Evolutionary conservation across 352 stramenopile species (phyloP), one percentile per base, ranked within the genome.

Genomic region (Pythium biforme): DNA sequence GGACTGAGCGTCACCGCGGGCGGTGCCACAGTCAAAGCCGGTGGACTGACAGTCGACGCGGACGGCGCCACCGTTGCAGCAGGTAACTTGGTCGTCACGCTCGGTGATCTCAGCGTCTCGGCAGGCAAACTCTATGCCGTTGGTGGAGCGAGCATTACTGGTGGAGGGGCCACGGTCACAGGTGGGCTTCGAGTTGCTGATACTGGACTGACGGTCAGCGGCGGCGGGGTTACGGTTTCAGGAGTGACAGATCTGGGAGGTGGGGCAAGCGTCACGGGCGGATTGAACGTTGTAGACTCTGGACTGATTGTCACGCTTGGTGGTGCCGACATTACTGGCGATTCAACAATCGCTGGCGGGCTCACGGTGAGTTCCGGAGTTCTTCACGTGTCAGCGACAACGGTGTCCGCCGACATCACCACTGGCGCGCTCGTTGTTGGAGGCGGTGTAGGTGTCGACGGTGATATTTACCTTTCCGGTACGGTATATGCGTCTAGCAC

Each of bases 371-470:
- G 64, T 23, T 43, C 51, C 9, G 72, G 69, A 5, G 33, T 58
- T 22, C 60, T 74, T 0, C 17, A 37, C 4, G 61, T 81, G 12
- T 63, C 59, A 3, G 62, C 67, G 10, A 68, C 54, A 12, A 79
- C 72, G 8, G 20, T 22, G 17, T 56, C 74, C 23, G 46, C 48
- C 22, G 31, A 22, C 2, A 52, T 48, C 12, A 61, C 59, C 1
- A 62, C 61, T 20, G 77, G 75, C 5, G 74, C 77, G 34, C 45
- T 88, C 14, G 72, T 83, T 9, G 74, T 88, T 11, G 45, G 23
- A 0, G 74, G 78, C 17, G 78, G 75, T 11, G 57, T 79, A 1
- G 74, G 69, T 20, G 57, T 88, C 29, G 74, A 57, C 3, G 40
- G 39, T 0, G 40, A 71, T 34, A 49, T 81, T 12, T 46, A 46